Evolutionary conservation across 164 flowering plant genomes (phyloP).

Genomic region (Magnolia sinica): DNA sequence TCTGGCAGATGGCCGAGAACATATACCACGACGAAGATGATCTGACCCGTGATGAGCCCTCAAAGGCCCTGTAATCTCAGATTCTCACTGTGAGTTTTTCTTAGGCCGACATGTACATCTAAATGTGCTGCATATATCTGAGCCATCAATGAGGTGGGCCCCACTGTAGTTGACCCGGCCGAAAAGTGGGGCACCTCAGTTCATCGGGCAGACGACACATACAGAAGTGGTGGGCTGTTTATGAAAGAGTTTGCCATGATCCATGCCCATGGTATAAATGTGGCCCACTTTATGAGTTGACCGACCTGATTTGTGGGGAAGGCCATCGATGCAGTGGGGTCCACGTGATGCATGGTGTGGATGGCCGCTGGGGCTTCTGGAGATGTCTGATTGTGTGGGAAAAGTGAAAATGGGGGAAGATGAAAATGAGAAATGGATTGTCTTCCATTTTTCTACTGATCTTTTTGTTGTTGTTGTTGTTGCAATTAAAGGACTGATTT

Average conservation of each 20-base stretch:
- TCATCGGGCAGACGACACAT: not conserved
- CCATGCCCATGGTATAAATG: not conserved
- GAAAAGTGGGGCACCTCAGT: not conserved
- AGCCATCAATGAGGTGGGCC: not conserved
- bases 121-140: not conserved
- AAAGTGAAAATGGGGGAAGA: not conserved
- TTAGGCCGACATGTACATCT: not conserved
- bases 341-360: not conserved
- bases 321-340: not conserved
- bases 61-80: conserved; percentile 33
- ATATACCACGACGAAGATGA: conserved; percentile 96
- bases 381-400: not conserved
- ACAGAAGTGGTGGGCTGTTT: too few relatives aligned
- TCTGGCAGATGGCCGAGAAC: conserved; percentile 99
- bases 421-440: not conserved
- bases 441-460: not conserved
- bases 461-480: not conserved
- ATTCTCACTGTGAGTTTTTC: too few relatives aligned
- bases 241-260: too few relatives aligned
- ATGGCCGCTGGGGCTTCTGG: not conserved
- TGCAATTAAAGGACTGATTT: conserved; percentile 1
- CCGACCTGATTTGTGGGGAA: not conserved
- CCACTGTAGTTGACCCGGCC: not conserved
- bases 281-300: not conserved
- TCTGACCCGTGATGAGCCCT: conserved; percentile 58